phyloP scores from a whole-genome alignment of 768 basidiomycete genomes.

The Mycena pura region DNA sequence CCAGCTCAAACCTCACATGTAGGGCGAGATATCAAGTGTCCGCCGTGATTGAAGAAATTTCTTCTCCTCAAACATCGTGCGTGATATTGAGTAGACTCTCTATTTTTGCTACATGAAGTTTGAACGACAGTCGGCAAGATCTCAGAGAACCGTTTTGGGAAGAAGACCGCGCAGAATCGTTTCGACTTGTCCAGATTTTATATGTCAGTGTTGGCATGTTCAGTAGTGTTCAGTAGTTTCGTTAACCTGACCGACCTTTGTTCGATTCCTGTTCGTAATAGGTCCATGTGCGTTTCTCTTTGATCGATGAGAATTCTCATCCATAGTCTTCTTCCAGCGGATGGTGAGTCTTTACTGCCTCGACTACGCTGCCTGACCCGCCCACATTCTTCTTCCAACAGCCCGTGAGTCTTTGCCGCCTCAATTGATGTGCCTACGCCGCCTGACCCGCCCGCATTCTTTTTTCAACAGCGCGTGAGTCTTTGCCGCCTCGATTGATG shows the following conservation, averaged over 20 bases:
- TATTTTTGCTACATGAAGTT: background rate
- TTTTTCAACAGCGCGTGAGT: background rate
- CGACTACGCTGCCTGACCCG: background rate
- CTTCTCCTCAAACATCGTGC: background rate
- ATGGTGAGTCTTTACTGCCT: background rate
- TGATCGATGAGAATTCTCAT: no score
- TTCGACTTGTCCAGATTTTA: constrained; percentile 9
- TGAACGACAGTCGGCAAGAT: background rate
- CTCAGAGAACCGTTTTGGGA: background rate
- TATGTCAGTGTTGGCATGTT: background rate
- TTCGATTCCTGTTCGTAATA: background rate
- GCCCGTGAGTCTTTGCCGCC: background rate
- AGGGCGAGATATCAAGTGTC: constrained; percentile 6
- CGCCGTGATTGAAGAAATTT: constrained; percentile 2
- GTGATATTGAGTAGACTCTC: background rate
- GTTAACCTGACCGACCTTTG: constrained; percentile 1
- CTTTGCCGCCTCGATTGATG: background rate
- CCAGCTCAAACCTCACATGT: background rate
- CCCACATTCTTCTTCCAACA: background rate
- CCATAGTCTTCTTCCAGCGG: background rate
- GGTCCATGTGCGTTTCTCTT: background rate
- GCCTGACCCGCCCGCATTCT: background rate
- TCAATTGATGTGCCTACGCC: background rate
- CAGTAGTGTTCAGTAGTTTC: background rate
- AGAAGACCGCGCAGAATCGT: background rate